Evolutionary conservation across 2,329 filamentous ascomycete genomes (phyloP).

Genomic region (Microdochium bolleyi): DNA sequence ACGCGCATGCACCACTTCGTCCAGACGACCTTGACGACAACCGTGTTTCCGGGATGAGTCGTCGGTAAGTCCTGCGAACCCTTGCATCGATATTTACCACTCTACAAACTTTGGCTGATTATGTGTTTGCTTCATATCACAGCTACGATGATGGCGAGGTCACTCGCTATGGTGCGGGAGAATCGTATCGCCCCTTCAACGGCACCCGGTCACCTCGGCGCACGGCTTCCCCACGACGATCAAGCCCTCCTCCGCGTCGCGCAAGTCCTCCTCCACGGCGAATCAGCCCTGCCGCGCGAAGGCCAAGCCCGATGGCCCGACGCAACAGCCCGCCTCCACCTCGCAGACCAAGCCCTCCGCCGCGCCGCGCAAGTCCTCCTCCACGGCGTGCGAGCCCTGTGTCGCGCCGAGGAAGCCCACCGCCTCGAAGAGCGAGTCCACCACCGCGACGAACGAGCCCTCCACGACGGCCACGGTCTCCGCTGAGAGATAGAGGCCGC

Average conservation of each 20-base stretch:
- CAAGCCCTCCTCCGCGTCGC: constrained; percentile 9
- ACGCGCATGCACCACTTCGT: neutral
- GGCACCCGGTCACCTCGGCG: constrained; percentile 36
- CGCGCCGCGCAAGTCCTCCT: neutral
- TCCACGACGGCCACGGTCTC: neutral
- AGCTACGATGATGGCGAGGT: constrained; percentile 57
- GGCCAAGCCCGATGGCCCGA: constrained; percentile 10
- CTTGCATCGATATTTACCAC: neutral
- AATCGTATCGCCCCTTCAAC: constrained; percentile 53
- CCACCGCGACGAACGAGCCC: constrained; percentile 16
- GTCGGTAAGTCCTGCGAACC: neutral
- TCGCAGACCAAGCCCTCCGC: neutral
- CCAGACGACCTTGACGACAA: neutral
- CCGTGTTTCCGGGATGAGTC: neutral
- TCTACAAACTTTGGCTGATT: neutral
- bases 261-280: constrained; percentile 2
- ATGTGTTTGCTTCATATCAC: neutral
- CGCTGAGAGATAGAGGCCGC: constrained; percentile 22
- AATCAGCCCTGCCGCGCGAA: constrained; percentile 10
- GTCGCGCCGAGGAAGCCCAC: constrained; percentile 8
- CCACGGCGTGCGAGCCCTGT: constrained; percentile 8
- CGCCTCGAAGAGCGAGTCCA: neutral
- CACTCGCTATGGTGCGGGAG: constrained; percentile 52
- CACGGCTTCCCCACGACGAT: constrained; percentile 24
- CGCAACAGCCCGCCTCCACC: neutral